Conservation (phyloP, 768 basidiomycete genomes). For the Pilatotrama ljubarskyi region DNA sequence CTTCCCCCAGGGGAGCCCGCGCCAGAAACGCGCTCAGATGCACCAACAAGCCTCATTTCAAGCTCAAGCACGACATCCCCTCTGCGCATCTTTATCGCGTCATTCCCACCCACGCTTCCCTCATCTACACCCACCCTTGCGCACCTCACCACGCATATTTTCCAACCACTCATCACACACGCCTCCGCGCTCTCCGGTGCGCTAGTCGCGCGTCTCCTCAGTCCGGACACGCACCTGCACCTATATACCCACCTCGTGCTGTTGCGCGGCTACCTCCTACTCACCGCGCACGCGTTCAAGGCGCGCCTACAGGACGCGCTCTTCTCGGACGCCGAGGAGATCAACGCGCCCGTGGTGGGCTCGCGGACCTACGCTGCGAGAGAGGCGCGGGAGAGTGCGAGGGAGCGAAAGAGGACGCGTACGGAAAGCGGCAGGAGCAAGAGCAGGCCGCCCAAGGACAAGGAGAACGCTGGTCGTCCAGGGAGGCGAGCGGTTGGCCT, state of each 20-base stretch:
- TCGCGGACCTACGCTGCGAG: slow-evolving; percentile 13
- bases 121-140: slow-evolving; percentile 62
- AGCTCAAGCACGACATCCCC: slow-evolving; percentile 14
- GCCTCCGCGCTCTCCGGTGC: slow-evolving; percentile 64
- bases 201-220: slow-evolving; percentile 66
- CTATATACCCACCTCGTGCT: slow-evolving; percentile 66
- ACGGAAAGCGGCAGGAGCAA: neutral
- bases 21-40: slow-evolving; percentile 16
- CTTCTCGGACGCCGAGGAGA: slow-evolving; percentile 72
- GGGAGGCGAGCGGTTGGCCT: slow-evolving; percentile 66
- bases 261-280: slow-evolving; percentile 72
- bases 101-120: slow-evolving; percentile 62
- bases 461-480: neutral
- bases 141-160: slow-evolving; percentile 61
- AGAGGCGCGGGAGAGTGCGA: slow-evolving; percentile 11
- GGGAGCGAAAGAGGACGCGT: neutral
- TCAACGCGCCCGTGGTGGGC: slow-evolving; percentile 11
- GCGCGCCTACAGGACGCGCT: slow-evolving; percentile 66
- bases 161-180: slow-evolving; percentile 60
- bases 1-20: slow-evolving; percentile 12
- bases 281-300: slow-evolving; percentile 74
- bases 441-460: neutral
- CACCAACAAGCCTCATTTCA: neutral
- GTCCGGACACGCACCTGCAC: slow-evolving; percentile 62
- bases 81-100: slow-evolving; percentile 50